Percentiles rank a stretch among this genome's conserved stretches.
These are phyloP conservation scores for Mycosphaerella arachidis DNA, from an alignment of 2,329 filamentous ascomycete genomes.

Conservation along the genomic window DNA sequence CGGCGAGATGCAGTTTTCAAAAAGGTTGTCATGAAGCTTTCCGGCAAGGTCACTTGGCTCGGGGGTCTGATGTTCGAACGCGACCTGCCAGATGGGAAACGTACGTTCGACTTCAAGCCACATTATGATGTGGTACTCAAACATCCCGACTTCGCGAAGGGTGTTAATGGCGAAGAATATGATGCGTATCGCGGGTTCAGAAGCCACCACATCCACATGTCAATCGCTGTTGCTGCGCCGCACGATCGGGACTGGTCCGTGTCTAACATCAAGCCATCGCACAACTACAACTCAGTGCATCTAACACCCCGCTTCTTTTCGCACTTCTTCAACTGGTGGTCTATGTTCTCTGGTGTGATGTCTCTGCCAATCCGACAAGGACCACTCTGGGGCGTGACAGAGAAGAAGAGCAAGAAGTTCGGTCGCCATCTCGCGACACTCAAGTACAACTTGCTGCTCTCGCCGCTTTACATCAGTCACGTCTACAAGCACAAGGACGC, in stretches of 20 bases:
- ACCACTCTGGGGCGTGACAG: slow-evolving; percentile 80
- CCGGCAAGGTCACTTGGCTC: slow-evolving; percentile 90
- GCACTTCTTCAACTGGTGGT: slow-evolving; percentile 98
- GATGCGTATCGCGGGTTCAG: slow-evolving; percentile 97
- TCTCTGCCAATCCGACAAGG: slow-evolving; percentile 92
- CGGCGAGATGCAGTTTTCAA: slow-evolving; percentile 83
- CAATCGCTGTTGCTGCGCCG: slow-evolving; percentile 83
- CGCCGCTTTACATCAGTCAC: slow-evolving; percentile 89
- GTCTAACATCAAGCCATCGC: slow-evolving; percentile 67
- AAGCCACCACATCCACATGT: slow-evolving; percentile 94
- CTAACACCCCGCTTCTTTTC: slow-evolving; percentile 94
- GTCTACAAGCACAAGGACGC: slow-evolving; percentile 98
- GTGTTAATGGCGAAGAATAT: slow-evolving; percentile 55
- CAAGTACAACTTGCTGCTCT: slow-evolving; percentile 91
- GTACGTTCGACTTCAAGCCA: slow-evolving; percentile 83
- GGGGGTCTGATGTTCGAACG: slow-evolving; percentile 89
- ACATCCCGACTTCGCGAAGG: slow-evolving; percentile 68
- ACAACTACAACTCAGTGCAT: slow-evolving; percentile 95
- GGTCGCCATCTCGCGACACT: slow-evolving; percentile 95
- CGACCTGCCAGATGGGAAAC: slow-evolving; percentile 64
- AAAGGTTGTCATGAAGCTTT: slow-evolving; percentile 98
- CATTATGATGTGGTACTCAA: slow-evolving; percentile 89
- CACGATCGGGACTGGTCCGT: slow-evolving; percentile 81
- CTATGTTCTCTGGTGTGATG: slow-evolving; percentile 89
- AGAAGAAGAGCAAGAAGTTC: slow-evolving; percentile 98